These are phyloP conservation scores for Phytophthora colocasiae DNA, from an alignment of 352 stramenopile species.

Conservation along the genomic window DNA sequence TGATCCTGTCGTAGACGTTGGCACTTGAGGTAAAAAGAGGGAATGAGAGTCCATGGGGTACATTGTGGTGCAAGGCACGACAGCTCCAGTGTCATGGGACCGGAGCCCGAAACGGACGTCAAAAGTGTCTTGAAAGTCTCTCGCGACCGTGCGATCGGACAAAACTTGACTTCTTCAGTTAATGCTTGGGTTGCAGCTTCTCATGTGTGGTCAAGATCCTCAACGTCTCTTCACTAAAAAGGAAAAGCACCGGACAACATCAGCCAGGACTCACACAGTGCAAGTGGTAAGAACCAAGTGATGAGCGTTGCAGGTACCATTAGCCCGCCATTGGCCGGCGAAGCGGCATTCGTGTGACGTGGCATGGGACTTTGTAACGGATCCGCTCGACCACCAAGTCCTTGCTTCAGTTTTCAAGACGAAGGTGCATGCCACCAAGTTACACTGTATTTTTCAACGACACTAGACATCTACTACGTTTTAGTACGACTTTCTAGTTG, in stretches of 20 bases:
- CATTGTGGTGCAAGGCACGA: too few species aligned
- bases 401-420: slow-evolving; percentile 8
- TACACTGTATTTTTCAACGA: slow-evolving; percentile 7
- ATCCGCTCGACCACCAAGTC: slow-evolving; percentile 4
- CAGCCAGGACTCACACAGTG: background rate
- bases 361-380: slow-evolving; percentile 21
- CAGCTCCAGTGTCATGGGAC: background rate
- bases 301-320: background rate
- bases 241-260: background rate
- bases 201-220: slow-evolving; percentile 7
- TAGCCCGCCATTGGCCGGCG: background rate
- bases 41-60: slow-evolving; percentile 13
- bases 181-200: slow-evolving; percentile 15
- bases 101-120: slow-evolving; percentile 24
- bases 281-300: slow-evolving; percentile 10
- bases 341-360: slow-evolving; percentile 26
- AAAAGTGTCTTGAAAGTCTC: slow-evolving; percentile 19
- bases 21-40: slow-evolving; percentile 21
- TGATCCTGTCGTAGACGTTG: slow-evolving; percentile 10
- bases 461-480: slow-evolving; percentile 9
- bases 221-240: slow-evolving; percentile 24
- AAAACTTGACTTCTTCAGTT: slow-evolving; percentile 17
- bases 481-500: slow-evolving; percentile 19
- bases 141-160: slow-evolving; percentile 17
- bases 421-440: slow-evolving; percentile 6